Base-by-base conservation (phyloP, 768 basidiomycete genomes). In the Amanita rubescens region DNA sequence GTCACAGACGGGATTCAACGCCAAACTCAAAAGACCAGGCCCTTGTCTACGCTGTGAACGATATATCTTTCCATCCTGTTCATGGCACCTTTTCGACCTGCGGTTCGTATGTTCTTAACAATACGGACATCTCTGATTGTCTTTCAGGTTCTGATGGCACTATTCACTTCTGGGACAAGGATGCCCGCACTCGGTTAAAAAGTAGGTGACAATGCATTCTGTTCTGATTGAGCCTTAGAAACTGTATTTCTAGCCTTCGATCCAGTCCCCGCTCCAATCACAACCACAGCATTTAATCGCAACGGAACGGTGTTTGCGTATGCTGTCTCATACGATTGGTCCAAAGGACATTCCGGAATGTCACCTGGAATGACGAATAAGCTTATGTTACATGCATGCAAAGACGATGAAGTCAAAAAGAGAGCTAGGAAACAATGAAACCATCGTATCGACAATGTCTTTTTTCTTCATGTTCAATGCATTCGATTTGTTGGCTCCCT, bases 111-210 rank as follows among this genome's bases (percentile, higher is more conserved):
- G 49, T 63, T 63, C 58, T 59, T 24, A 12, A 24, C 25, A 17
- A 15, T 24, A 9, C 32, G 10, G 22, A 17, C 12, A 12, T 32
- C 6, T 22, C 43, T 15, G 34, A 17, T 24, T 12, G 15, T 33
- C 5, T 51, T 25, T 56, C 49, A 87, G 87, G 87, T 9, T 78
- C 87, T 39, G 91, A 94, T 59, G 91, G 91, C 17, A 86, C 86
- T 2, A 84, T 94, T 65, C 87, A 91, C 76, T 90, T 88, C 68
- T 95, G 93, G 93, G 93, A 96, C 69, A 94, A 93, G 70, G 88
- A 94, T 60, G 84, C 88, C 7, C 85, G 93, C 54, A 92, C 88
- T 6, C 85, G 94, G 37, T 78, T 97, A 71, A 96, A 94, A 73
- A 84, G 92, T 94, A 59, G 45, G 77, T 68, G 19, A 20, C 11